Base-by-base conservation (phyloP, 305 asterid genomes). In the Ajuga reptans region DNA sequence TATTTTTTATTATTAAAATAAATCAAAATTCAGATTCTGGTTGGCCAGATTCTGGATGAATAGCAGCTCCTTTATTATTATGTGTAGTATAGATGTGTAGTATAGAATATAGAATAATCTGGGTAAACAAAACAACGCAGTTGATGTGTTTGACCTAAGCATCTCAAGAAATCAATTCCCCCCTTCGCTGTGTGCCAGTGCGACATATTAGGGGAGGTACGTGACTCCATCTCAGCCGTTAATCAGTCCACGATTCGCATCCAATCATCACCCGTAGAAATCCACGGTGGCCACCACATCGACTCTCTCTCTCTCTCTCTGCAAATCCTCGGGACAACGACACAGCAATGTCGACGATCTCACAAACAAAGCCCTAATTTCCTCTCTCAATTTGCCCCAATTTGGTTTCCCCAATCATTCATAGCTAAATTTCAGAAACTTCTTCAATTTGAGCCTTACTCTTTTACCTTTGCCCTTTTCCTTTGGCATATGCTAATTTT, bases 201-300 rank as follows among this genome's bases (percentile, higher is more conserved):
- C 73, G 77, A 51, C 62, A 66, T 15, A 33, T 66, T 43, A 52
- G 68, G 41, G 71, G 64, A 45, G 41, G 16, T 66, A 69, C 85
- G 84, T 77, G 79, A 72, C 77, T 72, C 68, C 4, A 84, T 81
- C 84, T 66, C 68, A 69, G 81, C 83, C 84, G 80, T 72, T 4
- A 15, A 81, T 24, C 7, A 37, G 55, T 66, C 82, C 81, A 81
- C 82, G 82, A 75, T 21, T 68, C 64, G 41, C 53, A 58, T 69
- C 80, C 80, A 81, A 79, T 81, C 83, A 83, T 68, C 85, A 73
- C 78, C 69, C 21, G 56, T 73, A 68, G 54, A 71, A 73, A 79
- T 84, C 88, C 88, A 84, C 84, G 86, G 77, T 81, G 84, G 83
- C 76, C 81, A 83, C 84, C 86, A 76, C 85, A 78, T 80, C 81